These are phyloP conservation scores for Chamaenerion angustifolium DNA, from an alignment of 345 rosid genomes.

Conservation along the genomic window DNA sequence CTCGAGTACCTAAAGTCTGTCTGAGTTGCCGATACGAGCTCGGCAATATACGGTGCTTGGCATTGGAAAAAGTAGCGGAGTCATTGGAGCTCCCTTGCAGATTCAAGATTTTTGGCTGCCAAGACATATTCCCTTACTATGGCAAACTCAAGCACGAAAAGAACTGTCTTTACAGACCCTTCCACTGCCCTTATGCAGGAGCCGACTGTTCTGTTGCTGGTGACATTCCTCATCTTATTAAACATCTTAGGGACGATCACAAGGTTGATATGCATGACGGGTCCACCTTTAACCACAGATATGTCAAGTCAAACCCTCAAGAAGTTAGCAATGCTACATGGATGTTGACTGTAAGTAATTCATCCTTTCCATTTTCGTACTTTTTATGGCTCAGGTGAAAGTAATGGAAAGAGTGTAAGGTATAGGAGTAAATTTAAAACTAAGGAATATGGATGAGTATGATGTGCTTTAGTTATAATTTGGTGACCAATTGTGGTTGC, in stretches of 20 bases:
- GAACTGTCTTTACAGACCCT: constrained; percentile 57
- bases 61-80: constrained; percentile 73
- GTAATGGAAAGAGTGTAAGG: no score
- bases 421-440: no score
- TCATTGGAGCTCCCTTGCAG: constrained; percentile 75
- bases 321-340: constrained; percentile 96
- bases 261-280: constrained; percentile 92
- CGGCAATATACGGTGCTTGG: constrained; percentile 85
- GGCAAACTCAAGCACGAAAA: constrained; percentile 75
- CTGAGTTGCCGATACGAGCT: constrained; percentile 82
- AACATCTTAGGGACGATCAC: constrained; percentile 77
- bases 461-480: no score
- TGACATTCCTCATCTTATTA: constrained; percentile 51
- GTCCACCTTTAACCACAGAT: constrained; percentile 72
- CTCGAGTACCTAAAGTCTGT: constrained; percentile 56
- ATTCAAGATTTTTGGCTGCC: constrained; percentile 58
- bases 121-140: constrained; percentile 65
- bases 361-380: no score
- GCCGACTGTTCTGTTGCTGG: constrained; percentile 74
- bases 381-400: no score
- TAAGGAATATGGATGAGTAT: no score
- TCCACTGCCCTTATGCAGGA: constrained; percentile 80
- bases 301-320: constrained; percentile 69
- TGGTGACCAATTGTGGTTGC: no score
- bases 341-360: constrained; percentile 72